Evolutionary conservation across 2,329 filamentous ascomycete genomes (phyloP).

Genomic region (Colletotrichum sp.): DNA sequence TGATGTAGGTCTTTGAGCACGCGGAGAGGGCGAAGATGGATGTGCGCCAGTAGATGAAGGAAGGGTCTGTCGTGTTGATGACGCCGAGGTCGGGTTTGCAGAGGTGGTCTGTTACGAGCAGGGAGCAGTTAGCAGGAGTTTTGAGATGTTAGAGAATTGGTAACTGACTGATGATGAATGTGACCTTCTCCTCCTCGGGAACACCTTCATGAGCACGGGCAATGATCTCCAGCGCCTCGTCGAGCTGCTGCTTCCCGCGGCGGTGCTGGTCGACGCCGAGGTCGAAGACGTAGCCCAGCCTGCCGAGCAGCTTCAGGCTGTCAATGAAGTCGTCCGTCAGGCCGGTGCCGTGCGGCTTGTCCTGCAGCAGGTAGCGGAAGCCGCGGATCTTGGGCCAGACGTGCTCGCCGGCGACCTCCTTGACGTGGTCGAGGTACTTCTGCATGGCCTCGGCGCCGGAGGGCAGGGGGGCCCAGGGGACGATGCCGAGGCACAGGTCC

Average conservation of each 20-base stretch:
- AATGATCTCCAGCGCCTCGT: constrained; percentile 75
- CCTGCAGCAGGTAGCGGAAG: constrained; percentile 83
- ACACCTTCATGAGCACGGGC: constrained; percentile 68
- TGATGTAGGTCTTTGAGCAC: constrained; percentile 77
- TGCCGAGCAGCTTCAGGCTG: constrained; percentile 68
- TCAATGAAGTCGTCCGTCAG: constrained; percentile 68
- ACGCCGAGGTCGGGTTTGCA: constrained; percentile 83
- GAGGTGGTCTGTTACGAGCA: constrained; percentile 70
- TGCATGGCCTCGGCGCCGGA: constrained; percentile 64
- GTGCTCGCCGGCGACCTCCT: constrained; percentile 62
- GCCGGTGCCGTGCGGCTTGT: constrained; percentile 72
- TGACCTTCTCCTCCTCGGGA: constrained; percentile 62
- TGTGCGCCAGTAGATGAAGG: constrained; percentile 72
- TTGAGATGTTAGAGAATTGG: not conserved
- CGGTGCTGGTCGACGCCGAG: constrained; percentile 81
- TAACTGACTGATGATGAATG: constrained; percentile 72
- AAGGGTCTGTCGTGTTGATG: constrained; percentile 60
- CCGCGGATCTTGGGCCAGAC: constrained; percentile 75
- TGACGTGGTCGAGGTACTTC: constrained; percentile 67
- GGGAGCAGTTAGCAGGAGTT: not conserved
- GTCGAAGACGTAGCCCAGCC: constrained; percentile 74
- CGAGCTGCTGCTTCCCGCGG: constrained; percentile 76
- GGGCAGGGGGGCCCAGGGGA: constrained; percentile 87
- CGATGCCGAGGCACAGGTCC: constrained; percentile 68
- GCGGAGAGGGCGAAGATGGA: constrained; percentile 71